Percentiles rank a stretch among this genome's conserved stretches.
phyloP scores from a whole-genome alignment of 1,284 basidiomycete species.

The Fomes fomentarius region DNA sequence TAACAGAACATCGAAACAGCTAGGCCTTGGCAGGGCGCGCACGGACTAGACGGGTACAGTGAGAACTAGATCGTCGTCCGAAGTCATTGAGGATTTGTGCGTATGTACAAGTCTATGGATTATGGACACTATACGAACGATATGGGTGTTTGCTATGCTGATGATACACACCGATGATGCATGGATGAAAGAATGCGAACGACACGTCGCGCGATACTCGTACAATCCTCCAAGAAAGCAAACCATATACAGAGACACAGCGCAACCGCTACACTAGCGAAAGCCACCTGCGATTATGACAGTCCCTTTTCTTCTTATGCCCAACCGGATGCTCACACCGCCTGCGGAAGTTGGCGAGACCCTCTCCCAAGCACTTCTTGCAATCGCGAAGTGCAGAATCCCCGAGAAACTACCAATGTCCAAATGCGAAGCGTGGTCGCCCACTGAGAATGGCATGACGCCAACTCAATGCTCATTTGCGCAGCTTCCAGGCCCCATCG shows the following conservation, averaged over 20 bases:
- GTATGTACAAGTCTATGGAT: slow-evolving; percentile 26
- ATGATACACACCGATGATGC: neutral
- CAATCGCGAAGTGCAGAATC: too few relatives aligned
- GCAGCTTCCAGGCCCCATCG: slow-evolving; percentile 48
- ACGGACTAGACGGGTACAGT: too few relatives aligned
- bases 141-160: neutral
- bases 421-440: too few relatives aligned
- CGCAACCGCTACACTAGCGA: slow-evolving; percentile 1
- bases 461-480: slow-evolving; percentile 32
- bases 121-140: slow-evolving; percentile 7
- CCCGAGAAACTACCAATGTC: too few relatives aligned
- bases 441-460: too few relatives aligned
- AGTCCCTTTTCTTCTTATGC: slow-evolving; percentile 8
- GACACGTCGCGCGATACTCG: slow-evolving; percentile 10
- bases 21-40: too few relatives aligned
- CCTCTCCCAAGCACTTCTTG: too few relatives aligned
- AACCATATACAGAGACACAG: slow-evolving; percentile 19
- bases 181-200: neutral
- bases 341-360: too few relatives aligned
- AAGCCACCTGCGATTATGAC: slow-evolving; percentile 21
- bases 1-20: neutral
- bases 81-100: neutral
- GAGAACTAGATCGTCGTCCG: neutral
- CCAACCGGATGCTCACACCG: neutral
- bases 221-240: slow-evolving; percentile 5